A percentile compares a stretch with the other conserved stretches of the same genome.
phyloP scores from a whole-genome alignment of 176 grass and related monocot genomes.

The Oryza officinalis region DNA sequence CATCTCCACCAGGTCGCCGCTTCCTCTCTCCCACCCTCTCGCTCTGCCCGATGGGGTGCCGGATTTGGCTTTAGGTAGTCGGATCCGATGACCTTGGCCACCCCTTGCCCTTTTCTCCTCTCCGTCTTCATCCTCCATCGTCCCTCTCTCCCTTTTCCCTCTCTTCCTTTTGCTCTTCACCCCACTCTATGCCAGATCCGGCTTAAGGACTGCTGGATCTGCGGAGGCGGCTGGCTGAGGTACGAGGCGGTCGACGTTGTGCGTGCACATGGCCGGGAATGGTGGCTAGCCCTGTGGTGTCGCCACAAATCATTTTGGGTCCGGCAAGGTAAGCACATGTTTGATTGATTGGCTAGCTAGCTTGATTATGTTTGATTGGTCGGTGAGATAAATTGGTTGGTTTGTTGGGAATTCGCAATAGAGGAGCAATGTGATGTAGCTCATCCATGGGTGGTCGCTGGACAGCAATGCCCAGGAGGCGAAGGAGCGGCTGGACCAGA shows the following conservation, averaged over 20 bases:
- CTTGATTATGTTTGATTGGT: background rate
- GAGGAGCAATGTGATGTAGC: constrained; percentile 52
- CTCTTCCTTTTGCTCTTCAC: too few relatives aligned
- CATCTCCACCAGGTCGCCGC: too few relatives aligned
- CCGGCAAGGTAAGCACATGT: constrained; percentile 32
- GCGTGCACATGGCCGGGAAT: constrained; percentile 43
- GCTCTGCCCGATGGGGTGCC: too few relatives aligned
- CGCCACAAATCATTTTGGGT: background rate
- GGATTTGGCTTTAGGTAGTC: too few relatives aligned
- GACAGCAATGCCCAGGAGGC: constrained; percentile 75
- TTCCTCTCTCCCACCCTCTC: too few relatives aligned
- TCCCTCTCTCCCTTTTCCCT: too few relatives aligned
- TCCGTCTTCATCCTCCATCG: too few relatives aligned
- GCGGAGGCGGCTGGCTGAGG: background rate
- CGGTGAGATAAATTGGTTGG: background rate
- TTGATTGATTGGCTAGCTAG: too few relatives aligned
- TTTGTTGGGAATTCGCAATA: constrained; percentile 36
- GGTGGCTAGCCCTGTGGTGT: constrained; percentile 20
- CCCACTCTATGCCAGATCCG: too few relatives aligned
- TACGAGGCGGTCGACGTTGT: constrained; percentile 54
- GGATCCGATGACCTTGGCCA: too few relatives aligned
- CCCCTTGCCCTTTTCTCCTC: too few relatives aligned
- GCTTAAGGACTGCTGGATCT: too few relatives aligned
- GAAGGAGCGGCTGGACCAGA: constrained; percentile 87
- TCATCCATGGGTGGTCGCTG: constrained; percentile 54